Percentiles rank a stretch among this genome's conserved stretches.
phyloP scores from a whole-genome alignment of 305 asterid genomes.

The Rubia balearica region DNA sequence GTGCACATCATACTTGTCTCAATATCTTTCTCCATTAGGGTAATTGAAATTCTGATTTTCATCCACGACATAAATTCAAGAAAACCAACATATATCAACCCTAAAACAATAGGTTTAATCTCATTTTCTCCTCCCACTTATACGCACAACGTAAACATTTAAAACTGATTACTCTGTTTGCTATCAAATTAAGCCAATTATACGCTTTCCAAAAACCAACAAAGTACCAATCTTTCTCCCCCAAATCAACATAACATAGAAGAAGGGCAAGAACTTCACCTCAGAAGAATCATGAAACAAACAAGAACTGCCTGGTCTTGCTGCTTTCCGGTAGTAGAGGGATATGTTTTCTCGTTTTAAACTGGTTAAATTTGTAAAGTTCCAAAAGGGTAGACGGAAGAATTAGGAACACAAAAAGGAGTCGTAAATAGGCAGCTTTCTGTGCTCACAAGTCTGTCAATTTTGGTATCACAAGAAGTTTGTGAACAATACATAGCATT shows the following conservation, averaged over 20 bases:
- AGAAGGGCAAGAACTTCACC: background rate
- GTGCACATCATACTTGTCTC: background rate
- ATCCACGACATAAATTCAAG: background rate
- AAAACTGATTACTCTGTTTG: background rate
- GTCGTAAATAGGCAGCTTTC: constrained; percentile 5
- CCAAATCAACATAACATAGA: background rate
- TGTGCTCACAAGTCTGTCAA: constrained; percentile 13
- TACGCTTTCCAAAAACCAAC: background rate
- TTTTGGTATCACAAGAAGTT: constrained; percentile 14
- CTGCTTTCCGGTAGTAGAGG: background rate
- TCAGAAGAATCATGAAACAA: background rate
- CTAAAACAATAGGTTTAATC: background rate
- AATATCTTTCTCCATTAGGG: background rate
- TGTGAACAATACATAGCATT: constrained; percentile 13
- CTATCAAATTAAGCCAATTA: background rate
- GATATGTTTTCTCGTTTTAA: background rate
- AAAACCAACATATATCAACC: background rate
- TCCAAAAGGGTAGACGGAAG: constrained; percentile 10
- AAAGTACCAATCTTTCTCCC: background rate
- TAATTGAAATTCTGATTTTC: background rate
- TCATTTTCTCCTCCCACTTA: too few species aligned
- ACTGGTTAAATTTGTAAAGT: background rate
- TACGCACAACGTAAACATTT: too few species aligned
- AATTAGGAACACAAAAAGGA: background rate
- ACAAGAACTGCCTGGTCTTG: background rate